Conservation (phyloP, 2,329 filamentous ascomycete species). For the Ophiocordyceps sinensis region DNA sequence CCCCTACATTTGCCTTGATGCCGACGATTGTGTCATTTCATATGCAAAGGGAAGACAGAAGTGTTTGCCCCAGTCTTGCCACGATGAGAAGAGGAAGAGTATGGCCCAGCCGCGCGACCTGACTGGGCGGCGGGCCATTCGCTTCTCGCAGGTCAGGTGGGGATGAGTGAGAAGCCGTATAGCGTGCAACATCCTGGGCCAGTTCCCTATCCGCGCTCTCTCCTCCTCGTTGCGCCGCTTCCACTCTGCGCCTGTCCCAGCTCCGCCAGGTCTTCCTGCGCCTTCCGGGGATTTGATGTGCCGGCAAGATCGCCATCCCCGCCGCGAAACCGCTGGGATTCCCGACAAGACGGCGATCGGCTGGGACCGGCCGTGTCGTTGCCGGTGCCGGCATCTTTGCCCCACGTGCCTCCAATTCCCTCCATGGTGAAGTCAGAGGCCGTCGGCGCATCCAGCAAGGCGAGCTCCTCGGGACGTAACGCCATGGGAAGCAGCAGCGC, state of each 20-base stretch:
- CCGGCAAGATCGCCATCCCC: constrained; percentile 13
- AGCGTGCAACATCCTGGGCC: background rate
- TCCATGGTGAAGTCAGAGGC: constrained; percentile 66
- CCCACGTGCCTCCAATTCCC: constrained; percentile 52
- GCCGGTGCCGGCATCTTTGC: constrained; percentile 11
- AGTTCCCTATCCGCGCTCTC: constrained; percentile 8
- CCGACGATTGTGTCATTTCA: no score
- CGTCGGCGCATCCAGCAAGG: constrained; percentile 54
- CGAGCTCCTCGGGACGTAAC: constrained; percentile 46
- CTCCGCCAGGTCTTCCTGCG: constrained; percentile 20
- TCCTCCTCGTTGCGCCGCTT: constrained; percentile 15
- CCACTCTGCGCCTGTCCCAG: constrained; percentile 15
- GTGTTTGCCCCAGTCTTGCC: no score
- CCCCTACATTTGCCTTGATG: no score
- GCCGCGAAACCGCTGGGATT: constrained; percentile 2
- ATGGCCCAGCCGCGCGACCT: no score
- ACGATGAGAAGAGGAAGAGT: no score
- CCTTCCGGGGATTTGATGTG: constrained; percentile 13
- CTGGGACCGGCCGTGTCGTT: constrained; percentile 6
- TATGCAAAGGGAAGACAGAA: no score
- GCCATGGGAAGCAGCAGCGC: constrained; percentile 47
- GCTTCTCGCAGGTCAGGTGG: no score
- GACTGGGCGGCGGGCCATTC: no score
- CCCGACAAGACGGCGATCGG: constrained; percentile 4
- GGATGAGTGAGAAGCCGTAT: no score